Conservation (phyloP, 139 green algal genomes). For the Limnomonas spitsbergensis region DNA sequence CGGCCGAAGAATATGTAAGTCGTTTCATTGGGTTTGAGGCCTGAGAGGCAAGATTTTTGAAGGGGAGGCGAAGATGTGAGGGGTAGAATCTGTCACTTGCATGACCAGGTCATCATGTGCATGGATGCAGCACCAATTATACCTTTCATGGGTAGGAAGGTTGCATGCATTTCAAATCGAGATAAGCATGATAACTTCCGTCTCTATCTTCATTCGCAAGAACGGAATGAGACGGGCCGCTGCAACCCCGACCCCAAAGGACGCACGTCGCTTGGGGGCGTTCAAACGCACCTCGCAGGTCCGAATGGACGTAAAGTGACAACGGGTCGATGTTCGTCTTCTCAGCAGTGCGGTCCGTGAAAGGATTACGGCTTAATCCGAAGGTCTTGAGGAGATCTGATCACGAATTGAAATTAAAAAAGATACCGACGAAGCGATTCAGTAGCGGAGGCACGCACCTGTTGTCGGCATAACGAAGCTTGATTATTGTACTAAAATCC, state of each 20-base stretch:
- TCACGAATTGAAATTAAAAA: not conserved
- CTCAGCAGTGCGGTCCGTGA: constrained; percentile 82
- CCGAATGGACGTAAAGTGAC: constrained; percentile 70
- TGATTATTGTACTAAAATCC: too few relatives aligned
- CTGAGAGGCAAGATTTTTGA: not conserved
- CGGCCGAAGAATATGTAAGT: constrained; percentile 79
- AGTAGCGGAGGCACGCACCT: not conserved
- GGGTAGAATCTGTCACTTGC: too few relatives aligned
- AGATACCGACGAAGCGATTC: not conserved
- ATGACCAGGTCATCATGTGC: too few relatives aligned
- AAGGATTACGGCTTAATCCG: constrained; percentile 68
- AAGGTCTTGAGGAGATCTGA: constrained; percentile 67
- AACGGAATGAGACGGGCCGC: not conserved
- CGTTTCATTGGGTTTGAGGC: constrained; percentile 68
- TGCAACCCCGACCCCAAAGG: too few relatives aligned
- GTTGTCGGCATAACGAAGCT: not conserved
- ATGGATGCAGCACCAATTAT: too few relatives aligned
- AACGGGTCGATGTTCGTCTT: constrained; percentile 65
- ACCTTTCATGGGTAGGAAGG: too few relatives aligned
- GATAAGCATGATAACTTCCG: too few relatives aligned
- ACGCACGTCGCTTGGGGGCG: too few relatives aligned
- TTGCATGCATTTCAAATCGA: too few relatives aligned
- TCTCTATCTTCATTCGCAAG: not conserved
- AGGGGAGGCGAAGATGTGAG: too few relatives aligned
- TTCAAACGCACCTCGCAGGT: constrained; percentile 75